Evolutionary conservation across 768 basidiomycete species (phyloP).

Genomic region (Tulasnella sp.): DNA sequence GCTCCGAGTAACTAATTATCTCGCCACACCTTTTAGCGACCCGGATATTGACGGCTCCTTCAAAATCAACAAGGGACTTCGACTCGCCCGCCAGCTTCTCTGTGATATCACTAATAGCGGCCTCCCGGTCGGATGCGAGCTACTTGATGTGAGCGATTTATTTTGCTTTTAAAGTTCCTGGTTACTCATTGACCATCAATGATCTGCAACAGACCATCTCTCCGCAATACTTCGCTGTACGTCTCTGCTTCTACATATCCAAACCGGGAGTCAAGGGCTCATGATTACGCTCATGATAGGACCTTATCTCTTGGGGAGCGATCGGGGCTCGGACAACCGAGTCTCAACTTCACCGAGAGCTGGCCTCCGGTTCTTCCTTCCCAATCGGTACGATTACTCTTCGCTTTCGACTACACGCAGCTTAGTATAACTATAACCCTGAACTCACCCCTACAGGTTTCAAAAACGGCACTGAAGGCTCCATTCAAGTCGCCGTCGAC

Average conservation of each 20-base stretch:
- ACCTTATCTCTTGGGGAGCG: conserved; percentile 81
- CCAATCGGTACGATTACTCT: conserved; percentile 48
- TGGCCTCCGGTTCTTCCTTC: conserved; percentile 93
- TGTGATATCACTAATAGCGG: conserved; percentile 85
- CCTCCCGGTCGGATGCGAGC: conserved; percentile 88
- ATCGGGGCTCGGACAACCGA: conserved; percentile 98
- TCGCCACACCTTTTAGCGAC: conserved; percentile 61
- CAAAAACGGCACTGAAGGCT: conserved; percentile 98
- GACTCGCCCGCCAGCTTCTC: conserved; percentile 77
- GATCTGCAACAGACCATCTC: conserved; percentile 40
- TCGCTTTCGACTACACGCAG: not conserved
- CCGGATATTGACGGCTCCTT: conserved; percentile 93
- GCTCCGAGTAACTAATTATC: not conserved
- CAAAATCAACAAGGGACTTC: conserved; percentile 95
- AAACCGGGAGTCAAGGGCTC: not conserved
- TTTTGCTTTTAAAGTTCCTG: too few relatives aligned
- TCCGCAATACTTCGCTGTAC: conserved; percentile 75
- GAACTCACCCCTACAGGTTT: conserved; percentile 52
- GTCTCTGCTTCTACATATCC: not conserved
- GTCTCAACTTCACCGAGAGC: conserved; percentile 92
- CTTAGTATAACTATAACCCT: too few relatives aligned
- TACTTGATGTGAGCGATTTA: conserved; percentile 55
- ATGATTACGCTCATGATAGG: conserved; percentile 5
- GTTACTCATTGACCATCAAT: not conserved
- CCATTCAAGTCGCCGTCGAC: conserved; percentile 83